These are phyloP conservation scores for Raphanus hybrid DNA, from an alignment of 441 rosid genomes.

Conservation along the genomic window DNA sequence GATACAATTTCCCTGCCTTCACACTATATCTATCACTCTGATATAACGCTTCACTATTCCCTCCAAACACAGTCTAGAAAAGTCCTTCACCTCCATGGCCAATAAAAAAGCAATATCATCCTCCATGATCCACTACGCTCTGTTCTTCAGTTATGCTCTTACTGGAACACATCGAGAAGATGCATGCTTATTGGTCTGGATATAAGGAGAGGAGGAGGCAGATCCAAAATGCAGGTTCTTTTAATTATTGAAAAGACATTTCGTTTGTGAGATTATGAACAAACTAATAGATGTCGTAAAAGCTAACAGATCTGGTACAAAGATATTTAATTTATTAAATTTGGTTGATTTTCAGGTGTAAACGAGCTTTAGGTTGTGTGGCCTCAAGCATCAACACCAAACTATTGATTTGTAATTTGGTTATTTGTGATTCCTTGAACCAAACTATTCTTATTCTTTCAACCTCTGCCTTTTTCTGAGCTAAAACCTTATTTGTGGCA, in stretches of 20 bases:
- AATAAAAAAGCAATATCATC: neutral
- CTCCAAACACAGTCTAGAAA: neutral
- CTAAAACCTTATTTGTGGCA: neutral
- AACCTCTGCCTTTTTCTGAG: neutral
- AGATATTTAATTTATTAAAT: too few species aligned
- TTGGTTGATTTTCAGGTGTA: too few species aligned
- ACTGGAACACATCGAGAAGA: neutral
- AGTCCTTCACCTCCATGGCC: neutral
- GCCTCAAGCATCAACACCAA: neutral
- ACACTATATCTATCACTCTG: neutral
- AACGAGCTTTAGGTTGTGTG: too few species aligned
- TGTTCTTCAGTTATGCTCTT: neutral
- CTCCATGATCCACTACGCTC: neutral
- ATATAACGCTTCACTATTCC: too few species aligned
- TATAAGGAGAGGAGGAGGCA: neutral
- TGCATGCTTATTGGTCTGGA: neutral
- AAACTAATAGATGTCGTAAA: neutral
- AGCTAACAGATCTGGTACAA: neutral
- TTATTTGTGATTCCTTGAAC: neutral
- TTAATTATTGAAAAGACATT: neutral
- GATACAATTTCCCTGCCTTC: neutral
- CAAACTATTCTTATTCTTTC: neutral
- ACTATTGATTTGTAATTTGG: neutral
- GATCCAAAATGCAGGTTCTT: neutral
- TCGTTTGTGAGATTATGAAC: neutral